These are phyloP conservation scores for Umbelopsis isabellina DNA, from an alignment of 192 early-diverging fungal species.

Conservation along the genomic window DNA sequence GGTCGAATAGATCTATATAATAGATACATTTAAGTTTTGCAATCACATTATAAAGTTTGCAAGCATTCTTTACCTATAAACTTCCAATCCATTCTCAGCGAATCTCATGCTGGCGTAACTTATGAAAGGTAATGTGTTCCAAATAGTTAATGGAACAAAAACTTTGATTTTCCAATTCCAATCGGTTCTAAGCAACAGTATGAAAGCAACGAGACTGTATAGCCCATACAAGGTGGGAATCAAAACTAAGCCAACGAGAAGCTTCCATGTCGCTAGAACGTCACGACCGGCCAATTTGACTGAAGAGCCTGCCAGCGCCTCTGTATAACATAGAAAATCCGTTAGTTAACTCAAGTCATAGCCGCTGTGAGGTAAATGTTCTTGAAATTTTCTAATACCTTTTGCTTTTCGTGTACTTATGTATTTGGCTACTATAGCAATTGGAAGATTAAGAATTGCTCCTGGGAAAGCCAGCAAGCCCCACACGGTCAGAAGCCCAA, in stretches of 20 bases:
- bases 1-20: slow-evolving; percentile 73
- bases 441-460: slow-evolving; percentile 62
- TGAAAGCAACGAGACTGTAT: slow-evolving; percentile 68
- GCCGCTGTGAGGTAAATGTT: no score
- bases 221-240: slow-evolving; percentile 72
- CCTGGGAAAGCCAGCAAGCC: slow-evolving; percentile 84
- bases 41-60: slow-evolving; percentile 24
- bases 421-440: slow-evolving; percentile 53
- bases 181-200: slow-evolving; percentile 27
- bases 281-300: slow-evolving; percentile 95
- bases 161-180: slow-evolving; percentile 38
- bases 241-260: slow-evolving; percentile 76
- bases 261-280: slow-evolving; percentile 96
- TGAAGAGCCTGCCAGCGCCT: slow-evolving; percentile 82
- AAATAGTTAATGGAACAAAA: slow-evolving; percentile 30
- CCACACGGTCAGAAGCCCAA: slow-evolving; percentile 68
- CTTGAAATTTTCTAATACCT: slow-evolving; percentile 31
- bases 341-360: neutral
- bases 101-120: slow-evolving; percentile 75
- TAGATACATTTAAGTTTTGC: slow-evolving; percentile 46
- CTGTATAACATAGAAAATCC: slow-evolving; percentile 33
- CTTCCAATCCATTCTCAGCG: slow-evolving; percentile 73
- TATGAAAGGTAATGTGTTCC: slow-evolving; percentile 59
- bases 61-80: slow-evolving; percentile 56
- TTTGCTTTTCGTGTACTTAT: slow-evolving; percentile 58